Evolutionary conservation across 352 stramenopile genomes (phyloP).

Genomic region (Thalassiosira mediterranea): DNA sequence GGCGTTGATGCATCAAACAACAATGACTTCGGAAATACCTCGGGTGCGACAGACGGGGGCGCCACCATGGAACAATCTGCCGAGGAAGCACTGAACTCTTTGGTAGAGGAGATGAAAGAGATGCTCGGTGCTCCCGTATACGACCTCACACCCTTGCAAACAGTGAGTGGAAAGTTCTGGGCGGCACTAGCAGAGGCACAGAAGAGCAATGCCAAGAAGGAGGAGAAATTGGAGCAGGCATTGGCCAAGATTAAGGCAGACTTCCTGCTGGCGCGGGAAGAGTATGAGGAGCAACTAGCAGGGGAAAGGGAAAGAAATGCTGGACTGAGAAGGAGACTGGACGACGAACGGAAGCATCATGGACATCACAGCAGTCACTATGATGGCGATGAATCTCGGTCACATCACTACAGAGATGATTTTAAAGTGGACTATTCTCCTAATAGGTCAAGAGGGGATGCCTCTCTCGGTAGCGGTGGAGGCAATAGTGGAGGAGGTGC

Average conservation of each 20-base stretch:
- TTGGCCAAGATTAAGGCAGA: constrained; percentile 80
- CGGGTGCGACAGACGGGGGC: constrained; percentile 11
- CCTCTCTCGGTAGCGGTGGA: background rate
- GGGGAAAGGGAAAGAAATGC: constrained; percentile 32
- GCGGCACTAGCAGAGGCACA: constrained; percentile 64
- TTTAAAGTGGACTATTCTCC: background rate
- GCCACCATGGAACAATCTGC: constrained; percentile 59
- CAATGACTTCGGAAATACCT: background rate
- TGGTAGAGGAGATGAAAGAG: constrained; percentile 84
- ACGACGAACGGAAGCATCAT: constrained; percentile 17
- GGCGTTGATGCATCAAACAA: background rate
- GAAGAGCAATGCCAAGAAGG: constrained; percentile 58
- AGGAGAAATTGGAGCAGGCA: constrained; percentile 74
- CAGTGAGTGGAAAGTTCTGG: constrained; percentile 72
- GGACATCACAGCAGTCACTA: background rate
- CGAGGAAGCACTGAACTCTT: constrained; percentile 67
- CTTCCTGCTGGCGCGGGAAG: constrained; percentile 75
- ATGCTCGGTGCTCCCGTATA: constrained; percentile 79
- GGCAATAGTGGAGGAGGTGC: no score
- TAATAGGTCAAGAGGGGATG: background rate
- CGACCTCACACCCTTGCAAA: constrained; percentile 71
- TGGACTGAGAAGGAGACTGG: constrained; percentile 25
- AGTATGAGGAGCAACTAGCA: constrained; percentile 46
- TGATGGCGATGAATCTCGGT: background rate
- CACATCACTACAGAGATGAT: no score